Base-by-base conservation (phyloP, 331 rosid species). In the Rhamnella rubrinervis region DNA sequence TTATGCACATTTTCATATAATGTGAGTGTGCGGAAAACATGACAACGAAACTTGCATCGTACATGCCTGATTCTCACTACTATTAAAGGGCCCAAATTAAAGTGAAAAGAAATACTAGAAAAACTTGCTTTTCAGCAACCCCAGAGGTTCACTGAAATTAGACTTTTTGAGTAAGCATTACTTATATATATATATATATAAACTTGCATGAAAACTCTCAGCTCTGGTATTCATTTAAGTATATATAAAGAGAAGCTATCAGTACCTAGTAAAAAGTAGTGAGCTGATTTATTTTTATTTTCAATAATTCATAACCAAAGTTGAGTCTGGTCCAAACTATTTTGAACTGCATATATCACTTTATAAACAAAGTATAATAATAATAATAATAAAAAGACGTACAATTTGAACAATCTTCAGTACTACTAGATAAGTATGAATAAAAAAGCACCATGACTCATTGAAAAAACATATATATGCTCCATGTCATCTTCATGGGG, bases 401-500 rank as follows among this genome's bases (percentile, higher is more conserved):
- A 56, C 50, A 55, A 20, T 55, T 11, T 55, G 52, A 18, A 16
- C 28, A 6, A 1, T 14, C 21, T 7, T 23, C 28, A 9, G 39
- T 18, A 2, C 2, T 41, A 47, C 21, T 56, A 47, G 66, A 66
- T 1, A 61, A 73, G 57, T 61, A 75, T 65, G 73, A 61, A 14
- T 51, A 65, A 19, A 23, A 6, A 23, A 56, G 64, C 67, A 49
- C 74, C 53, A 11, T 17, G 63, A 63, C 71, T n/a, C 18, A 56
- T 31, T 47, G 23, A 39, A 17, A 67, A 62, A 49, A 47, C 35
- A 25, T 37, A 7, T 21, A 61, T 17, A 35, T 10, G 10, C 50
- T 61, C 59, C 72, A 44, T 31, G 52, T 61, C 44, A 77, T 74
- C 55, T 63, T 19, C 26, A 18, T 9, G 19, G 49, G 65, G 81